Evolutionary conservation across 208 protist genomes (phyloP).

Genomic region (Histomonas meleagridis): DNA sequence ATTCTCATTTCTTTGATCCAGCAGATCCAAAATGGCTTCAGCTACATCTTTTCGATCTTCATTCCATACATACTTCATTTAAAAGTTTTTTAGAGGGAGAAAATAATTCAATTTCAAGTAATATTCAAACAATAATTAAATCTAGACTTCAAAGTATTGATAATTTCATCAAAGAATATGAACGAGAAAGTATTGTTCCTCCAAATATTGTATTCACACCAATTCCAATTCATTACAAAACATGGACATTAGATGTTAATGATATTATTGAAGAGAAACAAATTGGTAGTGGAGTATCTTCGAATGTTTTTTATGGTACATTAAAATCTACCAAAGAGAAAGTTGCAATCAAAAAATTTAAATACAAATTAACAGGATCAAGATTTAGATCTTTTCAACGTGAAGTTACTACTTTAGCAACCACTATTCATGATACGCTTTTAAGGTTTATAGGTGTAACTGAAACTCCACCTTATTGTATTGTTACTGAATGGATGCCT

Average conservation of each 20-base stretch:
- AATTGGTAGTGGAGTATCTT: neutral
- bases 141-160: neutral
- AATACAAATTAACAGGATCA: neutral
- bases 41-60: neutral
- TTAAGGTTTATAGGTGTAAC: neutral
- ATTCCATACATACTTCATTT: neutral
- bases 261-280: neutral
- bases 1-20: neutral
- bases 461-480: neutral
- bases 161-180: constrained; percentile 21
- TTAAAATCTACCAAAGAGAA: neutral
- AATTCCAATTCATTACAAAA: neutral
- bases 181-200: neutral
- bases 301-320: neutral
- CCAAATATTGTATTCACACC: neutral
- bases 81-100: neutral
- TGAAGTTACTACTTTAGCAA: constrained; percentile 5
- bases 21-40: neutral
- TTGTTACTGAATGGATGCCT: neutral
- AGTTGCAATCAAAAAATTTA: neutral
- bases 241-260: neutral
- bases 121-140: neutral
- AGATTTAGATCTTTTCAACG: neutral
- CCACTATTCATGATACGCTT: neutral
- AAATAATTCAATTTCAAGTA: no score